Evolutionary conservation across 2,329 filamentous ascomycete species (phyloP), one percentile per base, ranked within the genome.

Genomic region (Aspergillus costaricaensis): DNA sequence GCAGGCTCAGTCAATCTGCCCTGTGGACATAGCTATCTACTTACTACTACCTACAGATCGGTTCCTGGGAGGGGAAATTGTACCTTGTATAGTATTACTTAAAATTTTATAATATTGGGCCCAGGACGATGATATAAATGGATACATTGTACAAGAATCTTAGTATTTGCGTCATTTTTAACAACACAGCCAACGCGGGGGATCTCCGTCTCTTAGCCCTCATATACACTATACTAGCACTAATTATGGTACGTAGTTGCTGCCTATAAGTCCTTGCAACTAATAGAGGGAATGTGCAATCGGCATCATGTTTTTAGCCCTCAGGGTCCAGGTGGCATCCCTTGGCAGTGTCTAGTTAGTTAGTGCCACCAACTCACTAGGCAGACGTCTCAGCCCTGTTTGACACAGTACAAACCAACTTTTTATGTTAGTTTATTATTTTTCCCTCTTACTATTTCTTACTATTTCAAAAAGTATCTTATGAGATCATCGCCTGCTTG

Each of bases 401-500:
- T 30, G 9, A 30, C 27, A 30, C 10, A 10, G 4, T 30, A 30
- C 27, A 30, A 30, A 30, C 27, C 27, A 8, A 27, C 25, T 27
- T 8, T 8, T 49, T 30, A 17, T 27, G 14, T n/a, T 4, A 5
- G 3, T 12, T 8, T 12, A 9, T 6, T 19, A 5, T 19, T 44
- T 43, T 30, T 30, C 10, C 27, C 27, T 30, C 27, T 30, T 30
- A 30, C 27, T 10, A 30, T 30, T 30, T 30, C 27, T 30, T 12
- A 12, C 41, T 21, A 21, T 43, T 43, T 43, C 27, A 10, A 49
- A 25, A 25, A 30, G 7, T 8, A 59, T 49, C 9, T 19, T 30
- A 55, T 59, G 57, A 55, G 23, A 41, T 57, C 55, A 57, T 50
- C 39, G 50, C 19, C 25, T 10, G 9, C 15, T 43, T 27, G n/a